These are phyloP conservation scores for Lepidium campestre DNA, from an alignment of 441 rosid genomes.

Conservation along the genomic window DNA sequence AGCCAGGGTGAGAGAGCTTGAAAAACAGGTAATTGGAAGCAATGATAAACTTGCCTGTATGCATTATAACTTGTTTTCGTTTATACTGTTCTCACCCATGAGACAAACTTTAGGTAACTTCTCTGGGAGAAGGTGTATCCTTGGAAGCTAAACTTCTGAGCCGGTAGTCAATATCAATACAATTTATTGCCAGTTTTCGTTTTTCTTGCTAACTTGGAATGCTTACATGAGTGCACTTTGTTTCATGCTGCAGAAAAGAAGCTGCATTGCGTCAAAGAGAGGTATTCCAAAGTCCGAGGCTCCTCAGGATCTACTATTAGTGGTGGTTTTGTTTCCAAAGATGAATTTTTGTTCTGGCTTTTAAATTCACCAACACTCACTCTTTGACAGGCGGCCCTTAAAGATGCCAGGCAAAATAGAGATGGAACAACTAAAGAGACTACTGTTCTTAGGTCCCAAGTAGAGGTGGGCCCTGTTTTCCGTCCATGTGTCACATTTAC, in stretches of 20 bases:
- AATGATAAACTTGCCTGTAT: neutral
- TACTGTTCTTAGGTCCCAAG: conserved; percentile 50
- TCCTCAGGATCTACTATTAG: neutral
- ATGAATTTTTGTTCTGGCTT: neutral
- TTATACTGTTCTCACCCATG: conserved; percentile 1
- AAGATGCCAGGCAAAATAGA: conserved; percentile 54
- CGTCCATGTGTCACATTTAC: neutral
- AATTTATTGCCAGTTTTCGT: neutral
- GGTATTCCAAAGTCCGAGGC: conserved; percentile 32
- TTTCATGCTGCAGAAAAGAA: conserved; percentile 55
- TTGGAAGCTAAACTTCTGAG: conserved; percentile 70
- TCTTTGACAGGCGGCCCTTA: conserved; percentile 55
- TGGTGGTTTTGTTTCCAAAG: conserved; percentile 6
- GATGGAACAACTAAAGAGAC: conserved; percentile 46
- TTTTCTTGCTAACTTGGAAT: neutral
- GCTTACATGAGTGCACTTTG: conserved; percentile 1
- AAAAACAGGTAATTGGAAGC: conserved; percentile 59
- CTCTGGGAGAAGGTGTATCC: conserved; percentile 70
- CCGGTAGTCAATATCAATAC: conserved; percentile 38
- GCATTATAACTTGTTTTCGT: conserved; percentile 11
- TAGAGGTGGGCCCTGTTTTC: conserved; percentile 39
- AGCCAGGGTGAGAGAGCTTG: conserved; percentile 88
- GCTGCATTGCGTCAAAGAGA: conserved; percentile 76
- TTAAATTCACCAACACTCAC: conserved; percentile 6
- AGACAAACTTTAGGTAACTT: conserved; percentile 36